These are phyloP conservation scores for Monilinia fructigena DNA, from an alignment of 2,329 filamentous ascomycete genomes.

Conservation along the genomic window DNA sequence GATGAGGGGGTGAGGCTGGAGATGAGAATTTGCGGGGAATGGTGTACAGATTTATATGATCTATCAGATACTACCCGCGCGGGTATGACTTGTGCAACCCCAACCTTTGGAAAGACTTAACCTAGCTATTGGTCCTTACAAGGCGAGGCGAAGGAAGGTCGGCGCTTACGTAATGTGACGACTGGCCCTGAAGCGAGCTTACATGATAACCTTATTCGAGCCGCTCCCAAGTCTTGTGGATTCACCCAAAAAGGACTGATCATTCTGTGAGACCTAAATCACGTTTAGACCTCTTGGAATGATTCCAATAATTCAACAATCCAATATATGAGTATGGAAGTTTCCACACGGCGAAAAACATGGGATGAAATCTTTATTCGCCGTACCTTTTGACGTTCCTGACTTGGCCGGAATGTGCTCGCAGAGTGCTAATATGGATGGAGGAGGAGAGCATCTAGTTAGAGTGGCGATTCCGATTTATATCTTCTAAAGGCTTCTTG, in stretches of 20 bases:
- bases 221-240: neutral
- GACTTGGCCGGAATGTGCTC: conserved; percentile 5
- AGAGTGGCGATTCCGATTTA: neutral
- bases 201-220: neutral
- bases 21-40: neutral
- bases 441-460: neutral
- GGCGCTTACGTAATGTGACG: neutral
- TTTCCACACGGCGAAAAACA: neutral
- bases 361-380: neutral
- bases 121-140: no score
- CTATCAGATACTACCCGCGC: conserved; percentile 8
- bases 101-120: no score
- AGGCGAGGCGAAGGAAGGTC: neutral
- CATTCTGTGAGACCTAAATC: neutral
- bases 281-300: neutral
- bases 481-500: neutral
- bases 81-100: neutral
- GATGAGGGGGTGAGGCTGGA: neutral
- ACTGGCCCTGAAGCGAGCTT: neutral
- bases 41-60: neutral
- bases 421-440: neutral
- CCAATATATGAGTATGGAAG: neutral
- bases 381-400: neutral
- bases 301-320: neutral
- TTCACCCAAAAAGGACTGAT: neutral